Base-by-base conservation (phyloP, 345 rosid genomes). In the Sonneratia caseolaris region DNA sequence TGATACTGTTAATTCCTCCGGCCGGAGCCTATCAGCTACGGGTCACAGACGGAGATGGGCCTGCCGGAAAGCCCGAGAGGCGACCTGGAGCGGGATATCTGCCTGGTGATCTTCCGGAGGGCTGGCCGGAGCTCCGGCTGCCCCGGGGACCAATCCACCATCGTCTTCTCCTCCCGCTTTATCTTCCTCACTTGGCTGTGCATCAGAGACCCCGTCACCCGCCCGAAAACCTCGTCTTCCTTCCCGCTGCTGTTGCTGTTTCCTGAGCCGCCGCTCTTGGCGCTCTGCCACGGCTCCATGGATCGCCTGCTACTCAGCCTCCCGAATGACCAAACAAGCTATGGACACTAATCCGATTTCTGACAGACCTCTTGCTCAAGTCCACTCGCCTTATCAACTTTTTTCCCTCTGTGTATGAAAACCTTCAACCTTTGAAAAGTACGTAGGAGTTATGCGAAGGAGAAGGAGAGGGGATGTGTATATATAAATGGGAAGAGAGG, bases 151-250 rank as follows among this genome's bases (percentile, higher is more conserved):
- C 73, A 72, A 35, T 80, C 82, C 55, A 68, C 68, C 43, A 43
- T 59, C 65, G 38, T 76, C 16, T 71, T 70, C 55, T 74, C 70
- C 15, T 80, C 83, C 57, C 76, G 43, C 83, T 78, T 80, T 43
- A 80, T 78, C 76, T 78, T 83, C 66, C 74, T 76, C 55, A 80
- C 86, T 38, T 83, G 86, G 73, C 64, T 78, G 56, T 83, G 86
- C 22, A 83, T 55, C 36, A 78, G 75, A 70, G 72, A 47, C 4
- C 68, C 79, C 67, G 22, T 61, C 75, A 48, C 56, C 62, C 66
- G n/a, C 13, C 8, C 62, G 27, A 62, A 24, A 32, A 47, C 51
- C 13, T 62, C 66, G 37, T 62, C 38, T n/a, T 73, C 74, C 68
- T 71, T 65, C 15, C 22, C 13, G 9, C 62, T 21, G 72, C 65